Base-by-base conservation (phyloP, 129 eudicot genomes). In the Artemisia argyi region DNA sequence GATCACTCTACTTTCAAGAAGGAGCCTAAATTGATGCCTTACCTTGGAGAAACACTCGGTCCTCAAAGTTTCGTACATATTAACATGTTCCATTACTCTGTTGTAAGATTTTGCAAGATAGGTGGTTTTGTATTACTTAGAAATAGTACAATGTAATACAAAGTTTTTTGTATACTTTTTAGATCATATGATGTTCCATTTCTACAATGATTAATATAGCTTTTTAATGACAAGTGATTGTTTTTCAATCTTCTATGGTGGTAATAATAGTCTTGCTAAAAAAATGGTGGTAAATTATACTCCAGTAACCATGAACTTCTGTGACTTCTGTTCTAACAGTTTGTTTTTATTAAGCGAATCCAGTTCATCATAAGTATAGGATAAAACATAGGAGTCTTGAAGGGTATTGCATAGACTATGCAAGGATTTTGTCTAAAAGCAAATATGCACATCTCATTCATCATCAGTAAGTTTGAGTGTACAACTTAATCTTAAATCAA, bases 1-100 rank as follows among this genome's bases (percentile, higher is more conserved):
- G 97, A 59, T 88, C 96, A 9, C 65, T 83, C 54, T 81, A 56
- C 85, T 91, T 91, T 82, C 97, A 85, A 44, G 95, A 91, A 82
- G 78, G 73, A 30, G 84, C 83, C 50, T 89, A 53, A 80, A 66
- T 11, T 44, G 58, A 5, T 60, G 14, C 10, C 1, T 11, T 61
- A 11, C 28, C 46, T 61, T 28, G 11, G 26, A 11, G 4, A 7
- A 28, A 15, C 61, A 52, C 26, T 52, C 4, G 2, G 49, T 32
- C 44, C 20, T 12, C 18, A 28, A 57, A 46, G 56, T 57, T 61
- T 72, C 10, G 48, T 69, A 69, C 63, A 35, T 62, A 55, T 69
- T 16, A 69, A 69, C 39, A 69, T 62, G 73, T 68, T 68, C 9
- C 47, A 14, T 26, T 51, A 50, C 19, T 19, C 66, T 57, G 66